Percentiles rank a stretch among this genome's conserved stretches.
phyloP scores from a whole-genome alignment of 352 stramenopile genomes.

The Aphanomyces euteiches region DNA sequence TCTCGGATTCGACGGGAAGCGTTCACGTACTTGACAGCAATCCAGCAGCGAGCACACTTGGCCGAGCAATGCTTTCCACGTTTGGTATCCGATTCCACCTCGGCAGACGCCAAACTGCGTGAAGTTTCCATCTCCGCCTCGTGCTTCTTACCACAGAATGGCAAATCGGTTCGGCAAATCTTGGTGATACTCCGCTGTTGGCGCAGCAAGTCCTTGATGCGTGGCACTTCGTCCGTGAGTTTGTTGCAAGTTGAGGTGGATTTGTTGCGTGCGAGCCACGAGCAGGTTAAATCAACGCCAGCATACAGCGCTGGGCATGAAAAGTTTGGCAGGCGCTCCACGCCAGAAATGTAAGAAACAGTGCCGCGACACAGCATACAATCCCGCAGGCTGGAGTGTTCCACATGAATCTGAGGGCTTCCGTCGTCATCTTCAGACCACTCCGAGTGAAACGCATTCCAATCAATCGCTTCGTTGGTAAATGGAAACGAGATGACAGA shows the following conservation, averaged over 20 bases:
- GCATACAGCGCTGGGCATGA: constrained; percentile 6
- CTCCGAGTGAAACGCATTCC: too few relatives aligned
- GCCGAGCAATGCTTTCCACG: background rate
- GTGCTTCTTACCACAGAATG: background rate
- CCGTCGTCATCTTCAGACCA: too few relatives aligned
- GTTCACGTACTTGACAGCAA: constrained; percentile 5
- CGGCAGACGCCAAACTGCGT: too few relatives aligned
- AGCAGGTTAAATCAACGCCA: constrained; percentile 6
- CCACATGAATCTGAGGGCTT: too few relatives aligned
- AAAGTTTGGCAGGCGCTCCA: background rate
- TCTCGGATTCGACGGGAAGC: background rate
- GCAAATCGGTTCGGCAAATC: constrained; percentile 6
- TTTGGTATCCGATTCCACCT: background rate
- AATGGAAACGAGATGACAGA: too few relatives aligned
- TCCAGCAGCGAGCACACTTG: background rate
- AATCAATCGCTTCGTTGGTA: too few relatives aligned
- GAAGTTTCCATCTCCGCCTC: background rate
- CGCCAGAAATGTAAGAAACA: background rate
- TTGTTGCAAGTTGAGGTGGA: background rate
- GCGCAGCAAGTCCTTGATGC: background rate
- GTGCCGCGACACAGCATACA: background rate
- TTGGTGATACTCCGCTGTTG: background rate
- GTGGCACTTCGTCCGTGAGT: background rate
- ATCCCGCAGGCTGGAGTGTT: background rate
- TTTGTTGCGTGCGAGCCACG: background rate